Evolutionary conservation across 768 basidiomycete species (phyloP), one percentile per base, ranked within the genome.

Genomic region (Russula griseocarnosa): DNA sequence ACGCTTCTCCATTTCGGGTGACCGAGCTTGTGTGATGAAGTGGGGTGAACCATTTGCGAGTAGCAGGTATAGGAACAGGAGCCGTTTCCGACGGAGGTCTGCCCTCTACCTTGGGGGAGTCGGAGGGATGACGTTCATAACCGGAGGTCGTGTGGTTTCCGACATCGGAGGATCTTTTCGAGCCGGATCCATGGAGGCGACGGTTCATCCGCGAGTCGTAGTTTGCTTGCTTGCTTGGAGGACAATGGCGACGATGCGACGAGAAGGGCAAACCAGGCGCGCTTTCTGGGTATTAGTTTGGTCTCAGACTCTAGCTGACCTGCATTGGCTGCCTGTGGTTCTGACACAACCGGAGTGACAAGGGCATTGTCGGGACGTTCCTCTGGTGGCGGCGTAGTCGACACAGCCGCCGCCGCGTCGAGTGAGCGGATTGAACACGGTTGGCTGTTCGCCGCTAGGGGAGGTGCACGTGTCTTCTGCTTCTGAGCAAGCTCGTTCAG

Each of bases 251-350:
- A 40, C 1, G 38, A 13, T 3, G 36, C 13, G 36, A 44, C 16
- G 63, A 65, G n/a, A 14, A 59, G 26, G 9, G 49, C 24, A 32
- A 65, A 65, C 64, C 64, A 65, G n/a, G 59, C n/a, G 32, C 64
- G 64, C 18, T 61, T 65, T 50, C 59, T 61, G 7, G 64, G 60
- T 51, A 61, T 40, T 2, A 50, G 26, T 36, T 57, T 57, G 26
- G 10, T 24, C 28, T 51, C 60, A 1, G 26, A 16, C 18, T 54
- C 60, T 14, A 55, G 20, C 32, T 13, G 53, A 55, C 9, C 30
- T 20, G 49, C 49, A 32, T 46, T 32, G 30, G 24, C 10, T 3
- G 24, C 10, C 28, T 44, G 32, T 3, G 50, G 55, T 28, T 57
- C 60, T 8, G 50, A 52, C 24, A 34, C 24, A 3, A 47, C 42